Conservation (phyloP, 257 asterid genomes). For the Solanum rostratum region DNA sequence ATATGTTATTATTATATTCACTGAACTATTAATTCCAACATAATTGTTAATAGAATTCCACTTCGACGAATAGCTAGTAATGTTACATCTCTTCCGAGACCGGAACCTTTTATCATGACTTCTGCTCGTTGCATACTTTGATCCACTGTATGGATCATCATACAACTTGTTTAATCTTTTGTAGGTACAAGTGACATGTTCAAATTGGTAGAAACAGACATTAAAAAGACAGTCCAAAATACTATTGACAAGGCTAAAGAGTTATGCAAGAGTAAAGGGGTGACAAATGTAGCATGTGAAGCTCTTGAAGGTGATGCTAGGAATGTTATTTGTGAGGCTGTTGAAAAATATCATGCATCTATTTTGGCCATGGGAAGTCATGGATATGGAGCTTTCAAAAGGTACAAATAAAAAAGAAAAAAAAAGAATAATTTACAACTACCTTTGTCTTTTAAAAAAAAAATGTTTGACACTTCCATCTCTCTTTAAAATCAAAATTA, state of each 20-base stretch:
- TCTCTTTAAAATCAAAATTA: background rate
- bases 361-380: slow-evolving; percentile 62
- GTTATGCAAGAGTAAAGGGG: background rate
- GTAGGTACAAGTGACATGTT: background rate
- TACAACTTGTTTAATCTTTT: background rate
- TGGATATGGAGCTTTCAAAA: slow-evolving; percentile 61
- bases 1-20: too few species aligned
- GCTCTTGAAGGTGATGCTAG: slow-evolving; percentile 36
- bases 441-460: background rate
- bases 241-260: background rate
- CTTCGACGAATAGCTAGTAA: too few species aligned
- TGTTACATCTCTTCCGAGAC: too few species aligned
- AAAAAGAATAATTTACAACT: background rate
- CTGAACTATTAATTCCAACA: too few species aligned
- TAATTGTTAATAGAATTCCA: too few species aligned
- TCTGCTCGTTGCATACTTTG: too few species aligned
- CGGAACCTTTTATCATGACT: too few species aligned
- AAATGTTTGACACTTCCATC: background rate
- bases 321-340: slow-evolving; percentile 52
- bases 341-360: slow-evolving; percentile 43
- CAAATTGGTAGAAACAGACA: background rate
- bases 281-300: background rate
- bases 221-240: background rate
- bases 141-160: too few species aligned
- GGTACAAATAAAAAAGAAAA: slow-evolving; percentile 15